These are phyloP conservation scores for Citrus hindsii DNA, from an alignment of 345 rosid species.

Conservation along the genomic window DNA sequence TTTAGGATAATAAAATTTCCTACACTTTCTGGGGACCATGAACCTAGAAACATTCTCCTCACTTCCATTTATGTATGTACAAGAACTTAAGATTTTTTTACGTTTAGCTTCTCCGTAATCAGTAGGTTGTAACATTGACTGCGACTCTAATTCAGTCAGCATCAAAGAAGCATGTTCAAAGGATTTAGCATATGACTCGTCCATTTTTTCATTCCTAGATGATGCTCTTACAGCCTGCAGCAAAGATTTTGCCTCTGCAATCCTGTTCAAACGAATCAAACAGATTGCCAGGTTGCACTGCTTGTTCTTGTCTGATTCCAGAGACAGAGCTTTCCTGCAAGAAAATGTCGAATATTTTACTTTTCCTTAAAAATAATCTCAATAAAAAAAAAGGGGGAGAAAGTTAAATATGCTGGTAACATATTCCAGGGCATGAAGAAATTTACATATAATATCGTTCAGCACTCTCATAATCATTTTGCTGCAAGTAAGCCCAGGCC, in stretches of 20 bases:
- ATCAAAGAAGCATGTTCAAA: conserved; percentile 55
- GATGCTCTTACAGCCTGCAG: conserved; percentile 45
- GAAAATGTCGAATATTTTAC: neutral
- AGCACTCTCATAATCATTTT: conserved; percentile 65
- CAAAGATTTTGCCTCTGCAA: conserved; percentile 59
- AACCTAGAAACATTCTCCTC: neutral
- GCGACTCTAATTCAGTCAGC: conserved; percentile 37
- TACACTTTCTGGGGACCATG: neutral
- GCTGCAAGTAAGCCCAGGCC: conserved; percentile 82
- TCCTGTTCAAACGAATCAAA: conserved; percentile 59
- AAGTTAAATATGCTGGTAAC: too few species aligned
- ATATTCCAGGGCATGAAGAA: neutral
- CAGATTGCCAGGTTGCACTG: conserved; percentile 69
- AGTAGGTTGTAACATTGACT: neutral
- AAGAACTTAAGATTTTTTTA: neutral
- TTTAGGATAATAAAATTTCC: neutral
- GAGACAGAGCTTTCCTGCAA: conserved; percentile 56
- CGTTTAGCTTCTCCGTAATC: neutral
- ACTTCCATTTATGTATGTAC: neutral
- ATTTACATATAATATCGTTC: conserved; percentile 62
- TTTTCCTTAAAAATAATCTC: neutral
- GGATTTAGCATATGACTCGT: conserved; percentile 56
- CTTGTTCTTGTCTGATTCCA: conserved; percentile 73
- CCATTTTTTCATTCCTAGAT: conserved; percentile 33
- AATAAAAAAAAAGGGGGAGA: neutral